Evolutionary conservation across 768 basidiomycete species (phyloP), one percentile per base, ranked within the genome.

Genomic region (Boletus eberwhitei): DNA sequence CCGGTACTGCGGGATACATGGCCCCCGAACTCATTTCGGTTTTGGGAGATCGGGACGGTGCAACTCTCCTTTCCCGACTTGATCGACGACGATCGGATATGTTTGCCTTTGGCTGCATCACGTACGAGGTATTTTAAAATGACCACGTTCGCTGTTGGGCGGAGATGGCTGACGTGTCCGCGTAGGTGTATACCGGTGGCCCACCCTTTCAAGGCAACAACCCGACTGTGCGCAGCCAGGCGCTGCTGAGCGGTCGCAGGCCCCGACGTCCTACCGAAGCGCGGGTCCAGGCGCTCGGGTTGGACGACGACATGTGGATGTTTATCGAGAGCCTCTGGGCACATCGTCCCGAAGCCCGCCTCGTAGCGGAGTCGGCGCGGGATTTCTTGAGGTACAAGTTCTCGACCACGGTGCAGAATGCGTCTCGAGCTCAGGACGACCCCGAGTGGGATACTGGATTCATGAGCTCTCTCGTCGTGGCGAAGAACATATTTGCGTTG

Each of bases 81-180:
- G 67, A 68, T 38, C 59, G 48, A 35, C 67, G 68, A n/a, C 66
- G 66, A 46, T 59, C 66, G 35, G 73, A 74, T 48, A 68, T 74
- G 26, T 74, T 75, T 48, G 62, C 73, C 6, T 67, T 74, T 46
- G 73, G 67, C 5, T 71, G 65, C 3, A 62, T 71, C 37, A 53
- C 65, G 12, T 74, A 71, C 50, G 73, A 74, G 70, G 73, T 73
- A 37, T 12, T 32, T 4, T 9, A 32, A 8, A 14, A n/a, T 9
- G 51, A 14, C 13, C 36, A 2, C 22, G 31, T 21, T 45, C 16
- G 3, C 3, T 16, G 16, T 41, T 2, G 39, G 17, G 16, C 4
- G 13, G 4, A 29, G 22, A 0, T 26, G 2, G 13, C 49, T 51
- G 31, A 53, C 22, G 16, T 17, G 17, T 8, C 11, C 16, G 36